These are phyloP conservation scores for Trichoderma sp. DNA, from an alignment of 2,329 filamentous ascomycete species.

Conservation along the genomic window DNA sequence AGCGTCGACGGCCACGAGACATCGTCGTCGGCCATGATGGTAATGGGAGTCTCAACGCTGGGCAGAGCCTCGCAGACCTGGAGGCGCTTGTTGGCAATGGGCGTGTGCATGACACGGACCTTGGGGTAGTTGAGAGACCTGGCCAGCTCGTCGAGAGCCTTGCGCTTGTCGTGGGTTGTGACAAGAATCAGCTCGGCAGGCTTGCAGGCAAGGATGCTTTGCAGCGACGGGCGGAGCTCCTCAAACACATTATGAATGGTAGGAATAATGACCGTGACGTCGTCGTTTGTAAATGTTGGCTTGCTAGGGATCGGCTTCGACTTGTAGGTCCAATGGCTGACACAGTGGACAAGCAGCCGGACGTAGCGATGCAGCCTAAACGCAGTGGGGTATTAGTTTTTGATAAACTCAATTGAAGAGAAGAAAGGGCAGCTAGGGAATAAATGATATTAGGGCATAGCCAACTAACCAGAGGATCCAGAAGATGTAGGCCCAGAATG, in stretches of 20 bases:
- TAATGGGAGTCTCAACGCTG: constrained; percentile 77
- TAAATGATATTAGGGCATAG: neutral
- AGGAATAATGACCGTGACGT: constrained; percentile 93
- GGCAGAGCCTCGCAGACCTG: constrained; percentile 92
- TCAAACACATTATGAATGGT: constrained; percentile 86
- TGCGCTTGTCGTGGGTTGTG: constrained; percentile 77
- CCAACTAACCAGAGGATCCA: constrained; percentile 47
- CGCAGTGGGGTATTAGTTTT: neutral
- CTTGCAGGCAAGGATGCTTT: constrained; percentile 69
- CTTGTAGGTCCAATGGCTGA: constrained; percentile 83
- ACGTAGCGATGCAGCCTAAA: constrained; percentile 81
- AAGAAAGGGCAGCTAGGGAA: neutral
- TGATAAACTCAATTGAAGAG: neutral
- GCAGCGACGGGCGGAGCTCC: constrained; percentile 76
- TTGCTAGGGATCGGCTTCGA: constrained; percentile 79
- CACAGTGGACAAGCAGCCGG: constrained; percentile 78
- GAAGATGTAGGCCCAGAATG: constrained; percentile 47
- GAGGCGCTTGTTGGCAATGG: constrained; percentile 90
- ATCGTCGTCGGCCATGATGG: constrained; percentile 92
- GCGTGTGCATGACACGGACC: constrained; percentile 71
- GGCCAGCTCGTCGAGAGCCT: constrained; percentile 64
- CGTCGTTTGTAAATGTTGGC: constrained; percentile 72
- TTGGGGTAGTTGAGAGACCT: constrained; percentile 57
- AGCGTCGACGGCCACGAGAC: constrained; percentile 87
- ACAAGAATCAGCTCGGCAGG: constrained; percentile 77